Conservation (phyloP, 2,329 filamentous ascomycete genomes). For the Oidium heveae region DNA sequence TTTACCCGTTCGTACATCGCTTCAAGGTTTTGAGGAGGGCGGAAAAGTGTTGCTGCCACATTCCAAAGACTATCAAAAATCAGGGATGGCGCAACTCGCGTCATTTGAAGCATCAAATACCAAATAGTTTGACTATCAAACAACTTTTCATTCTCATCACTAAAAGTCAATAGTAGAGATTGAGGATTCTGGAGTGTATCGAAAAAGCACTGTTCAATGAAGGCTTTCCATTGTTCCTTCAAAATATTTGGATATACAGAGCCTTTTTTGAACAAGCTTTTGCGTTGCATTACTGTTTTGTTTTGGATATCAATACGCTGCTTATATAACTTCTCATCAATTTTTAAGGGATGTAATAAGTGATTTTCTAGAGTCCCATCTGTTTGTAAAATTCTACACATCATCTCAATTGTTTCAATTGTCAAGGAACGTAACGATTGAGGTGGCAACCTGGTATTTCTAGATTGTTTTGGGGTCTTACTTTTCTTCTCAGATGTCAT, state of each 20-base stretch:
- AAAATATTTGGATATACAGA: background rate
- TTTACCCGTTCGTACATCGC: slow-evolving; percentile 8
- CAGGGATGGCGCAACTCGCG: slow-evolving; percentile 27
- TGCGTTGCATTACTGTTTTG: background rate
- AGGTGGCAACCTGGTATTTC: slow-evolving; percentile 17
- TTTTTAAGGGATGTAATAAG: slow-evolving; percentile 17
- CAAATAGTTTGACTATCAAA: slow-evolving; percentile 35
- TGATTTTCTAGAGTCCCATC: slow-evolving; percentile 27
- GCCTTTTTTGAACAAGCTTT: background rate
- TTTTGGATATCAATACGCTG: slow-evolving; percentile 1
- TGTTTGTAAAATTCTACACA: slow-evolving; percentile 33
- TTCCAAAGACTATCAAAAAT: slow-evolving; percentile 42
- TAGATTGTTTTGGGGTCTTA: background rate
- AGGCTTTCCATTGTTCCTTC: slow-evolving; percentile 26
- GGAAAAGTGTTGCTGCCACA: slow-evolving; percentile 30
- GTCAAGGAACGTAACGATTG: slow-evolving; percentile 30
- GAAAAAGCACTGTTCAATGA: slow-evolving; percentile 39
- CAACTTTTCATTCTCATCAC: slow-evolving; percentile 20
- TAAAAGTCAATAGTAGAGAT: slow-evolving; percentile 30
- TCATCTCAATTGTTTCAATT: slow-evolving; percentile 29
- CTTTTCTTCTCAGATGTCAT: background rate
- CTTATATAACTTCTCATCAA: slow-evolving; percentile 4
- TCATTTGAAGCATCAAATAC: slow-evolving; percentile 36
- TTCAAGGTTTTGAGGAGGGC: slow-evolving; percentile 19
- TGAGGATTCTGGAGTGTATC: slow-evolving; percentile 33